Conservation (phyloP, 768 basidiomycete species). For the Daedalea quercina region DNA sequence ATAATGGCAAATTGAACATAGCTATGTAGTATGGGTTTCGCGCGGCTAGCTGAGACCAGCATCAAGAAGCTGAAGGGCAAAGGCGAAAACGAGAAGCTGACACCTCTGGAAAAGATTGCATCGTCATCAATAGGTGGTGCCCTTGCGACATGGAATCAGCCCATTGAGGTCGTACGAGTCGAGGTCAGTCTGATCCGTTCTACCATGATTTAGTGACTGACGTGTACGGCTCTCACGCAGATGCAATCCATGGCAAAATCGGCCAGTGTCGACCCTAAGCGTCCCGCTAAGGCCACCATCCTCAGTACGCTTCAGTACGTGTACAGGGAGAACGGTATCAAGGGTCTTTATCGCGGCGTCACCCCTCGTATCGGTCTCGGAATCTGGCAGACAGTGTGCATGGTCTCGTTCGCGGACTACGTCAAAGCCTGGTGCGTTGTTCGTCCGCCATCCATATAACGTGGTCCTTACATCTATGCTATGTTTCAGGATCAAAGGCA, state of each 20-base stretch:
- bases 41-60: slow-evolving; percentile 78
- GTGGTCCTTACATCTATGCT: slow-evolving; percentile 8
- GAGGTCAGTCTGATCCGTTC: slow-evolving; percentile 48
- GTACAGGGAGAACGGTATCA: slow-evolving; percentile 94
- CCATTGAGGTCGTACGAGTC: slow-evolving; percentile 94
- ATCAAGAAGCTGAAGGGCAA: slow-evolving; percentile 80
- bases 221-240: slow-evolving; percentile 29
- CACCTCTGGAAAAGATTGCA: slow-evolving; percentile 80
- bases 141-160: slow-evolving; percentile 98
- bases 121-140: slow-evolving; percentile 90
- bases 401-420: slow-evolving; percentile 97
- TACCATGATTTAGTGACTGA: background rate
- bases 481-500: slow-evolving; percentile 7
- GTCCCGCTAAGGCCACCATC: slow-evolving; percentile 89
- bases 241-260: slow-evolving; percentile 99
- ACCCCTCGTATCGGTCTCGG: slow-evolving; percentile 95
- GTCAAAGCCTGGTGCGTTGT: slow-evolving; percentile 72
- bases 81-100: slow-evolving; percentile 64
- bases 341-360: slow-evolving; percentile 95
- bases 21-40: slow-evolving; percentile 84
- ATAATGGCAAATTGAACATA: no score
- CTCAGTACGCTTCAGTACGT: slow-evolving; percentile 89
- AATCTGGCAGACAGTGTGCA: slow-evolving; percentile 97
- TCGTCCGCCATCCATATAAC: no score
- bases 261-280: slow-evolving; percentile 53